These are phyloP conservation scores for Hypomyces rosellus DNA, from an alignment of 2,329 filamentous ascomycete genomes.

Conservation along the genomic window DNA sequence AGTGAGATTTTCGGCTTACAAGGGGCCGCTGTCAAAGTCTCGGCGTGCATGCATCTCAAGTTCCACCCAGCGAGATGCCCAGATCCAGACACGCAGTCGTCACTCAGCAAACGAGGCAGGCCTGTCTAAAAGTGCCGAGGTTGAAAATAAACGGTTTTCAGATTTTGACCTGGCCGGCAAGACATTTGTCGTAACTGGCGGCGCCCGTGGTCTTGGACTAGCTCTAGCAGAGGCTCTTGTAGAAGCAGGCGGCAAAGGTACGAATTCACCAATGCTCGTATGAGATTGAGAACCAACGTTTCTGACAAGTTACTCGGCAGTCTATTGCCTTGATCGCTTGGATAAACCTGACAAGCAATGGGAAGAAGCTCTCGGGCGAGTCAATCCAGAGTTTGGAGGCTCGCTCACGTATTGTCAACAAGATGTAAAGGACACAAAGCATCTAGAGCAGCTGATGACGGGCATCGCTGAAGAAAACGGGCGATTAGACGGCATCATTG, in stretches of 20 bases:
- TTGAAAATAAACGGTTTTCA: conserved; percentile 40
- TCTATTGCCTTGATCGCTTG: conserved; percentile 52
- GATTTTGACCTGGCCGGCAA: conserved; percentile 66
- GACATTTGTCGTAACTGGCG: conserved; percentile 65
- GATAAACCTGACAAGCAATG: conserved; percentile 51
- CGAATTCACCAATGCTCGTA: neutral
- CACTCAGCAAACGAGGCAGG: neutral
- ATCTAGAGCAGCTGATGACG: conserved; percentile 60
- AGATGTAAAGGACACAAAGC: conserved; percentile 69
- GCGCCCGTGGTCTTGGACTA: conserved; percentile 65
- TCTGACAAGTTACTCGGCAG: conserved; percentile 23
- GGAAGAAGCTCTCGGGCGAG: conserved; percentile 38
- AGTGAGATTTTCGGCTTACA: too few species aligned
- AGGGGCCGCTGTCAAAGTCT: too few species aligned
- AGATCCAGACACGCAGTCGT: too few species aligned
- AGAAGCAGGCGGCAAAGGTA: conserved; percentile 65
- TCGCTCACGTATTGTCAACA: conserved; percentile 59
- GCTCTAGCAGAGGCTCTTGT: conserved; percentile 66
- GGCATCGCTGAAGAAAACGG: conserved; percentile 62
- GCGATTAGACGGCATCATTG: conserved; percentile 69
- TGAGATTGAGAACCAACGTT: neutral
- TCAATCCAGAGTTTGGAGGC: conserved; percentile 3
- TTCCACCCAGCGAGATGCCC: too few species aligned
- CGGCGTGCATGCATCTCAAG: too few species aligned
- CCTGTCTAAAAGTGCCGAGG: conserved; percentile 5